Percentiles rank a stretch among this genome's conserved stretches.
phyloP scores from a whole-genome alignment of 768 basidiomycete genomes.

The Termitomyces sp. region DNA sequence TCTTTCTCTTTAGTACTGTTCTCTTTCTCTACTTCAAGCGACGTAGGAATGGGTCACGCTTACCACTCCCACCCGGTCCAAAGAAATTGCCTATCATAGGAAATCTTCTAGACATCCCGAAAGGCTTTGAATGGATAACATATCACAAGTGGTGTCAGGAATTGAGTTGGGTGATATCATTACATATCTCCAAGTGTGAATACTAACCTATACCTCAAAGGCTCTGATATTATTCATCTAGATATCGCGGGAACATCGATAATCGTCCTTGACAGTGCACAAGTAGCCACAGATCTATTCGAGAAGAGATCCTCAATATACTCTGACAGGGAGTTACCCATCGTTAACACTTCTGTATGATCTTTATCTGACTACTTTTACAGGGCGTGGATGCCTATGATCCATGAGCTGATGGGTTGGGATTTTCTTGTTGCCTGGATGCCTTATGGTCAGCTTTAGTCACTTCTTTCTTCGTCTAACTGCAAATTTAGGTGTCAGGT shows the following conservation, averaged over 20 bases:
- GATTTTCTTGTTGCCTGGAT: constrained; percentile 14
- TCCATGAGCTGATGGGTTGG: constrained; percentile 22
- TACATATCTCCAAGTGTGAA: background rate
- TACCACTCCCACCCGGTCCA: background rate
- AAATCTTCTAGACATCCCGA: background rate
- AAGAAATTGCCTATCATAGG: background rate
- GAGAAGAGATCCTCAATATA: constrained; percentile 21
- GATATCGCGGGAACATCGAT: constrained; percentile 18
- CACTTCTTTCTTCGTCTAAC: no score
- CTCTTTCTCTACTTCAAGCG: background rate
- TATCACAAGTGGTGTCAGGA: background rate
- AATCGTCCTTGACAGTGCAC: constrained; percentile 18
- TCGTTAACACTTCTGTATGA: background rate
- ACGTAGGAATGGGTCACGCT: background rate
- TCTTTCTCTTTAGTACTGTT: background rate
- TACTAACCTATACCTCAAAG: constrained; percentile 1
- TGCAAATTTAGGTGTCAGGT: constrained; percentile 1
- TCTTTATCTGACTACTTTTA: background rate
- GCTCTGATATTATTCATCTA: constrained; percentile 24
- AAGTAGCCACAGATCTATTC: constrained; percentile 20
- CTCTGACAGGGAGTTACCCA: constrained; percentile 5
- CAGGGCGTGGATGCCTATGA: constrained; percentile 16
- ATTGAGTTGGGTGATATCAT: background rate
- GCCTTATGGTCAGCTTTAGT: constrained; percentile 15
- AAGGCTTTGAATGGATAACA: background rate